Conservation (phyloP, 768 basidiomycete genomes). For the Hygrophorus russula region DNA sequence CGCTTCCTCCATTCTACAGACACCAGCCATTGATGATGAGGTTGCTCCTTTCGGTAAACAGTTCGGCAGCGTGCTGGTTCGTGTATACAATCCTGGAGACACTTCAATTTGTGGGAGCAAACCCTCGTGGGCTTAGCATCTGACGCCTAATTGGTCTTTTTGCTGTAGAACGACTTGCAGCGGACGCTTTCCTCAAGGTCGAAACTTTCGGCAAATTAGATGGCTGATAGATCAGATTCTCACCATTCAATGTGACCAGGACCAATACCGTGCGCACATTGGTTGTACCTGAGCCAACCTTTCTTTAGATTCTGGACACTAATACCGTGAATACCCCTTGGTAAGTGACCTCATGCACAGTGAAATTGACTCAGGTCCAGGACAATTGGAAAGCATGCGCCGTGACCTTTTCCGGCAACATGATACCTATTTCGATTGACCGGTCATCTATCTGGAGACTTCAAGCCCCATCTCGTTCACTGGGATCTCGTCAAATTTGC, state of each 20-base stretch:
- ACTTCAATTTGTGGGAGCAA: conserved; percentile 65
- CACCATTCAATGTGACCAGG: conserved; percentile 68
- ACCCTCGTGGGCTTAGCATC: conserved; percentile 38
- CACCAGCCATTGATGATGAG: conserved; percentile 29
- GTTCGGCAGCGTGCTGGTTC: conserved; percentile 51
- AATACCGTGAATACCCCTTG: conserved; percentile 60
- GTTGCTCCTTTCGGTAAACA: conserved; percentile 42
- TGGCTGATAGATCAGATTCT: conserved; percentile 55
- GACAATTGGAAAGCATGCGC: conserved; percentile 53
- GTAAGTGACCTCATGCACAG: conserved; percentile 22
- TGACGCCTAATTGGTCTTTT: background rate
- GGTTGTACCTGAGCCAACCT: background rate
- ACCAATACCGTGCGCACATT: conserved; percentile 42
- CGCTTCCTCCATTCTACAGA: background rate
- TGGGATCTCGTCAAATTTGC: conserved; percentile 49
- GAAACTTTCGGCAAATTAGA: conserved; percentile 46
- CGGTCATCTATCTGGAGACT: conserved; percentile 65
- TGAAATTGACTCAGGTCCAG: conserved; percentile 18
- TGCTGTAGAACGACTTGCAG: conserved; percentile 57
- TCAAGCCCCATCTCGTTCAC: conserved; percentile 62
- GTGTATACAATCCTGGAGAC: conserved; percentile 47
- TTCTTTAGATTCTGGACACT: conserved; percentile 37
- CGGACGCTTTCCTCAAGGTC: conserved; percentile 57
- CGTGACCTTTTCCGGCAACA: conserved; percentile 21
- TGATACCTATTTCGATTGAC: conserved; percentile 16